Evolutionary conservation across 2,329 filamentous ascomycete species (phyloP), one percentile per base, ranked within the genome.

Genomic region (Mycosphaerella arachidis): DNA sequence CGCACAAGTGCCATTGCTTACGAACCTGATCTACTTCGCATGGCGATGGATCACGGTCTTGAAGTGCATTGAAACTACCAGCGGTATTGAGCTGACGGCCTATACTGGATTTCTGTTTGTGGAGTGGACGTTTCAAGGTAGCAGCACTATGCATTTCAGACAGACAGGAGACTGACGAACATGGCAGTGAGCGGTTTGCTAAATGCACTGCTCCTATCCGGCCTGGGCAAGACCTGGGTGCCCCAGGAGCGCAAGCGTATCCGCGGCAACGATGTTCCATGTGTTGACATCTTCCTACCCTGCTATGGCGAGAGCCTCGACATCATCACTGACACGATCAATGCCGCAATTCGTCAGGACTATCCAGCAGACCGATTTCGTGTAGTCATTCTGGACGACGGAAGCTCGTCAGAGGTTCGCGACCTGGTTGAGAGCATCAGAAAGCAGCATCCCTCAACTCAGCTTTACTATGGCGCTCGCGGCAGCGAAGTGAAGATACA

Each of bases 221-320:
- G 58, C 18, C 30, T 63, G 6, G 61, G 61, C 29, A 63, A 63
- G 48, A 61, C 50, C 16, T 63, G 61, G 61, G 59, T 53, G n/a
- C 61, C 61, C 24, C 61, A 63, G 35, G 40, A 58, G 48, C 61
- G 54, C n/a, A 54, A 61, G 18, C 48, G 61, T 29, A 53, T 53
- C 9, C 52, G 43, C n/a, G 61, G 61, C 37, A 53, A 56, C 35
- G 43, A 61, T 53, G 33, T 63, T 10, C 61, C 61, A 20, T 24
- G 56, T 4, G 56, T 63, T 13, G 61, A 63, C 53, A 54, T 65
- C 16, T 62, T 65, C 51, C 53, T 62, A 7, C 57, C 60, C 10
- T 63, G 60, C 60, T 65, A 61, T 37, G 63, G 63, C 18, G 63
- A 65, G 33, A 52, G 61, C n/a, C 35, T 63, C 8, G 58, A 63